A percentile compares a stretch with the other conserved stretches of the same genome.
Evolutionary conservation across 495 filamentous ascomycete species (phyloP).

Genomic region (Darksidea phi): DNA sequence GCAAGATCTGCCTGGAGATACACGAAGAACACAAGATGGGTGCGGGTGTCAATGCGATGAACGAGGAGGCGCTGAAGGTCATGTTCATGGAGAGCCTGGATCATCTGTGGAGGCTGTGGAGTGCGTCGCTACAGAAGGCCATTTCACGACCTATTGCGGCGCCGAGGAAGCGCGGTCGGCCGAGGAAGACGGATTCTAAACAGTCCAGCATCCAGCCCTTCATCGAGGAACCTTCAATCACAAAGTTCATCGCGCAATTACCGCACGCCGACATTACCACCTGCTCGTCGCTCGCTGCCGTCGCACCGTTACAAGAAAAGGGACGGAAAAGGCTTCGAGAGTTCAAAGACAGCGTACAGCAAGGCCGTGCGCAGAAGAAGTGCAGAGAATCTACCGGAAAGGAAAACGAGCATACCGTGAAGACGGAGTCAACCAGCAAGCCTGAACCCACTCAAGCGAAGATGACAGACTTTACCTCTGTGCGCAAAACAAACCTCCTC

Average conservation of each 20-base stretch:
- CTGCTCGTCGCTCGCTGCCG: conserved; percentile 49
- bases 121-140: conserved; percentile 6
- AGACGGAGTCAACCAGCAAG: conserved; percentile 15
- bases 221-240: conserved; percentile 14
- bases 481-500: conserved; percentile 48
- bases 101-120: conserved; percentile 48
- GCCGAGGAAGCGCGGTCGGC: conserved; percentile 31
- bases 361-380: conserved; percentile 28
- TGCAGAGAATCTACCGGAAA: conserved; percentile 43
- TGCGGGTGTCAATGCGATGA: conserved; percentile 51
- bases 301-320: conserved; percentile 49
- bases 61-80: conserved; percentile 56
- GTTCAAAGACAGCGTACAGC: conserved; percentile 27
- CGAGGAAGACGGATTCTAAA: conserved; percentile 17
- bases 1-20: conserved; percentile 51
- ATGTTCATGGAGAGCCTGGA: conserved; percentile 54
- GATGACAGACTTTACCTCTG: conserved; percentile 33
- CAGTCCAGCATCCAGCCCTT: conserved; percentile 22
- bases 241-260: conserved; percentile 53
- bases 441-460: conserved; percentile 28
- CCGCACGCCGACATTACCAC: conserved; percentile 55
- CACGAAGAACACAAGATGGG: conserved; percentile 41
- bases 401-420: conserved; percentile 42
- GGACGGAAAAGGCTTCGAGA: conserved; percentile 63
- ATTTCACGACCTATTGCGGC: conserved; percentile 24